Evolutionary conservation across 2,329 filamentous ascomycete species (phyloP), one percentile per base, ranked within the genome.

Genomic region (Venturiaceae sp.): DNA sequence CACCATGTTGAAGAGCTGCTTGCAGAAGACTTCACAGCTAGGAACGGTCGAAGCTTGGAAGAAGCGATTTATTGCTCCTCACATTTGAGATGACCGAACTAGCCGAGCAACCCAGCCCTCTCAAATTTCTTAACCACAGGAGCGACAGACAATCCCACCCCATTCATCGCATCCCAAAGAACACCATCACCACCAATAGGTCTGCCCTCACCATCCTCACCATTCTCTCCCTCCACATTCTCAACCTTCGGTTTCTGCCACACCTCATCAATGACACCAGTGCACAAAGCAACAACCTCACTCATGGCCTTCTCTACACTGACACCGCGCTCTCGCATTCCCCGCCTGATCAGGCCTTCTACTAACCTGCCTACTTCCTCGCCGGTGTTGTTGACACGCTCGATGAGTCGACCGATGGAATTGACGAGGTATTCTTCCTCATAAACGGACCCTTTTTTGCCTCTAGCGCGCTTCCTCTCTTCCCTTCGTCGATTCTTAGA

Each of bases 381-480:
- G 55, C 84, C 81, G 2, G 86, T 80, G 23, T 78, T 78, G 70
- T 92, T 90, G 23, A 96, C 83, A 36, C 92, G 81, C 70, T 95
- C 90, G 14, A 96, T 83, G 34, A 99, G 79, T 26, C 94, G 80
- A 13, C 86, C 83, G 36, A 97, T 85, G 64, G 87, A 92, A 70
- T 92, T 94, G 60, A 96, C 86, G 5, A 99, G 82, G 71, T 99
- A 99, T 72, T 97, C 94, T 69, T 97, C 92, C 72, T 99, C 94
- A 71, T 99, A 99, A 5, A 99, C 89, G 16, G 90, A 96, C 11
- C 94, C 94, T 77, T 97, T 97, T 71, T 96, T 92, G 26, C 94
- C 94, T 7, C 90, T 80, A 0, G 94, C 94, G 16, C 92, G 84
- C 80, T 99, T 99, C 71, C 95, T 85, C 77, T 99, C 94, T 72